Percentiles rank a stretch among this genome's conserved stretches.
These are phyloP conservation scores for Skeletonema menzelii DNA, from an alignment of 108 stramenopile species.

Conservation along the genomic window DNA sequence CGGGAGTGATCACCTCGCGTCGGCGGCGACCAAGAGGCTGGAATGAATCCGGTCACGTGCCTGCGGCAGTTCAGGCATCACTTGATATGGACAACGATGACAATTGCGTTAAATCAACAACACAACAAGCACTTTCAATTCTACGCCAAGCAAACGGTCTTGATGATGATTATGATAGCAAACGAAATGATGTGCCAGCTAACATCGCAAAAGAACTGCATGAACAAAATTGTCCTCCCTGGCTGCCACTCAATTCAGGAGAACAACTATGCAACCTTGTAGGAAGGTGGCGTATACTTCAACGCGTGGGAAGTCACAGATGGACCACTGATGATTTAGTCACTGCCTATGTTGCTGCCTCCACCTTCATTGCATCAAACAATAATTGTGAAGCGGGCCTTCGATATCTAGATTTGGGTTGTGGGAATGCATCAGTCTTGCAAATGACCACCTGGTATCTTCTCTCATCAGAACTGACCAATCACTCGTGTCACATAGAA, in stretches of 20 bases:
- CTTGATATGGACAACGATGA: not conserved
- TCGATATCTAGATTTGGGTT: conserved; percentile 60
- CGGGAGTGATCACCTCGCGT: conserved; percentile 22
- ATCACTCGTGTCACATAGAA: not conserved
- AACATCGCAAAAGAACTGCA: not conserved
- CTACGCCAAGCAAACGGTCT: conserved; percentile 20
- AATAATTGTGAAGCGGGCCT: not conserved
- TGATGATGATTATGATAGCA: conserved; percentile 22
- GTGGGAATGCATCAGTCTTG: conserved; percentile 60
- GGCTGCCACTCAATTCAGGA: conserved; percentile 52
- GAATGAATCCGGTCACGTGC: conserved; percentile 32
- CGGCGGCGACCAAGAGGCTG: conserved; percentile 31
- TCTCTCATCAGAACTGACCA: conserved; percentile 2
- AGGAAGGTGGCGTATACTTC: conserved; percentile 69
- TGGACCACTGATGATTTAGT: conserved; percentile 82
- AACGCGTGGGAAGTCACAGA: conserved; percentile 63
- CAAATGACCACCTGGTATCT: conserved; percentile 63
- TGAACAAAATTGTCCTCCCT: conserved; percentile 16
- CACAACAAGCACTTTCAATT: conserved; percentile 15
- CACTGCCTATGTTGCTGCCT: conserved; percentile 63
- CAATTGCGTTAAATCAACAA: not conserved
- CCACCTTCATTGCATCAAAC: conserved; percentile 24
- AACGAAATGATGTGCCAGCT: conserved; percentile 16
- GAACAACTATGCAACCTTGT: conserved; percentile 75
- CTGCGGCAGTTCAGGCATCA: conserved; percentile 16